Percentiles rank a stretch among this genome's conserved stretches.
Evolutionary conservation across 2,329 filamentous ascomycete species (phyloP).

Genomic region (Emericellopsis cladophorae): DNA sequence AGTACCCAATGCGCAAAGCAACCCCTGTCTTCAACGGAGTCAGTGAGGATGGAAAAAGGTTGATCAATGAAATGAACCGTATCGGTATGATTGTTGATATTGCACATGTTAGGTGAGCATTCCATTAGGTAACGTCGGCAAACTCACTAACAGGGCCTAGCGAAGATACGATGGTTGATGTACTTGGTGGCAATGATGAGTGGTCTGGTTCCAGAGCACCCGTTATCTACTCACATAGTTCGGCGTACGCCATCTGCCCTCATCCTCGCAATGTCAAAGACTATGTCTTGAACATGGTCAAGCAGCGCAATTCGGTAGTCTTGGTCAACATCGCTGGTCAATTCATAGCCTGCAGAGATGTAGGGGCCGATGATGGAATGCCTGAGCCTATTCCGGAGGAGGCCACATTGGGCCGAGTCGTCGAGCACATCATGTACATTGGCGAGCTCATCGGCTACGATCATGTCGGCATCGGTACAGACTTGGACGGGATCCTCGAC

Average conservation of each 20-base stretch:
- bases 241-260: constrained; percentile 66
- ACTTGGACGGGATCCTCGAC: constrained; percentile 66
- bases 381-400: constrained; percentile 56
- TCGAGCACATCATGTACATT: constrained; percentile 70
- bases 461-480: constrained; percentile 77
- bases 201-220: constrained; percentile 70
- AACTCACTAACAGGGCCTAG: constrained; percentile 19
- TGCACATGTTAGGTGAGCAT: constrained; percentile 45
- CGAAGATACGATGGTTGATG: constrained; percentile 74
- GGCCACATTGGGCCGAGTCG: constrained; percentile 65
- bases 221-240: constrained; percentile 82
- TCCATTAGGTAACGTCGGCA: not conserved
- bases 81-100: constrained; percentile 91
- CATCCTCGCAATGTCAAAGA: constrained; percentile 89
- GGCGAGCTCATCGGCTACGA: constrained; percentile 75
- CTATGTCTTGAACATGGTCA: constrained; percentile 65
- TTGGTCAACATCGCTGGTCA: constrained; percentile 85
- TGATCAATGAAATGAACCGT: constrained; percentile 86
- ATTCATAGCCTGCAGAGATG: constrained; percentile 65
- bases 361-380: constrained; percentile 46
- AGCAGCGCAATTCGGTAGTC: constrained; percentile 59
- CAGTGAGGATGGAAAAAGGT: constrained; percentile 50
- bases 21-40: constrained; percentile 59
- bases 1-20: constrained; percentile 35
- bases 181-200: constrained; percentile 48